These are phyloP conservation scores for Podospora pseudoanserina DNA, from an alignment of 495 filamentous ascomycete species.

Conservation along the genomic window DNA sequence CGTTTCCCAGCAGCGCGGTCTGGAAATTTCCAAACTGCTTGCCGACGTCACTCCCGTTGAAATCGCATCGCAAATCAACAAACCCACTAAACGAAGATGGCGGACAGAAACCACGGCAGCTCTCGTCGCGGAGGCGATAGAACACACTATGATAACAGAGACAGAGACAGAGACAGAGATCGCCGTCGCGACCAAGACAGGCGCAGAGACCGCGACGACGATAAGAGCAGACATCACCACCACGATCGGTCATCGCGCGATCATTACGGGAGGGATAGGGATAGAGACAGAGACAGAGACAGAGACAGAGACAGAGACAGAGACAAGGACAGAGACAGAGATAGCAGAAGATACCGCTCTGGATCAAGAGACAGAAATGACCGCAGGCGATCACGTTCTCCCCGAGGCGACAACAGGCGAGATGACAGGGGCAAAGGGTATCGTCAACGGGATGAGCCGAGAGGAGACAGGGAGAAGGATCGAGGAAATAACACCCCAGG, in stretches of 20 bases:
- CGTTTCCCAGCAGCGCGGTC: constrained; percentile 6
- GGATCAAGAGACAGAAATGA: constrained; percentile 38
- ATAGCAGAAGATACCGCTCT: constrained; percentile 35
- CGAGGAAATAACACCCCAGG: constrained; percentile 10
- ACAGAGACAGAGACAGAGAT: constrained; percentile 17
- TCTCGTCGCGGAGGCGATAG: constrained; percentile 29
- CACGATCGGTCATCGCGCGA: constrained; percentile 27
- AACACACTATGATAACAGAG: constrained; percentile 17
- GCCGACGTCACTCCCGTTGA: constrained; percentile 21
- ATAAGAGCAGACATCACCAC: constrained; percentile 24
- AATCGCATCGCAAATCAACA: not conserved
- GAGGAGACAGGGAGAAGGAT: constrained; percentile 11
- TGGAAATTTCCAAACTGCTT: constrained; percentile 17
- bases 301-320: constrained; percentile 14
- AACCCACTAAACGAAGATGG: constrained; percentile 21
- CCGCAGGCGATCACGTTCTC: constrained; percentile 31
- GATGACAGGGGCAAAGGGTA: constrained; percentile 20
- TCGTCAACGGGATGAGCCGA: constrained; percentile 21
- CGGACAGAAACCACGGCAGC: constrained; percentile 25
- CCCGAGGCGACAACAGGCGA: constrained; percentile 36
- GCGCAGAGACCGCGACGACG: constrained; percentile 35
- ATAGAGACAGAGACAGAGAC: constrained; percentile 14
- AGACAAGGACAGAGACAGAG: constrained; percentile 27
- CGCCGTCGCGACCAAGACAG: constrained; percentile 22
- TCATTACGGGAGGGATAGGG: constrained; percentile 34